Percentiles rank a stretch among this genome's conserved stretches.
Conservation (phyloP, 2,329 filamentous ascomycete genomes). For the Cadophora gregata region DNA sequence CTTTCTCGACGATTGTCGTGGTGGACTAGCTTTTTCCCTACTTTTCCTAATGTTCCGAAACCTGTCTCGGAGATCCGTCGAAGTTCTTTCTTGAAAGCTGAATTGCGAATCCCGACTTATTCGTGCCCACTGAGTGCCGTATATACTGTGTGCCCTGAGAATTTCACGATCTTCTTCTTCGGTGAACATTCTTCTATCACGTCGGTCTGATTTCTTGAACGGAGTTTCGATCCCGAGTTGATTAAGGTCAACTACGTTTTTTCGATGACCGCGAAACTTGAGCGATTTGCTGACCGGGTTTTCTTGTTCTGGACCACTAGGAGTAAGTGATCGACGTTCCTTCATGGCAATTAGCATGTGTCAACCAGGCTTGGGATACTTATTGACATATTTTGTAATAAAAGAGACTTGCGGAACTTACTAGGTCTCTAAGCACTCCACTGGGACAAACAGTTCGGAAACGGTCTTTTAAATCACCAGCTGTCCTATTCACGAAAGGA, state of each 20-base stretch:
- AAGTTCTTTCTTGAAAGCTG: slow-evolving; percentile 62
- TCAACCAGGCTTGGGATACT: slow-evolving; percentile 53
- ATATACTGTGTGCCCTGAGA: slow-evolving; percentile 61
- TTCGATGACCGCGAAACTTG: slow-evolving; percentile 55
- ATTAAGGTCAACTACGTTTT: slow-evolving; percentile 60
- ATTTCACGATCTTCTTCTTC: slow-evolving; percentile 68
- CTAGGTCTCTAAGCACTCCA: slow-evolving; percentile 50
- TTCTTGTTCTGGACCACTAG: slow-evolving; percentile 2
- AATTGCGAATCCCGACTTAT: slow-evolving; percentile 66
- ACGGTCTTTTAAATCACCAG: slow-evolving; percentile 69
- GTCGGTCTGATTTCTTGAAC: slow-evolving; percentile 66
- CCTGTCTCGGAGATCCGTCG: slow-evolving; percentile 67
- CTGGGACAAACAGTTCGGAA: slow-evolving; percentile 70
- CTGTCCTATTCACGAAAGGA: slow-evolving; percentile 63
- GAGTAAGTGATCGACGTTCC: slow-evolving; percentile 26
- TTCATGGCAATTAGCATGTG: slow-evolving; percentile 52
- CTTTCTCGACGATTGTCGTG: slow-evolving; percentile 4
- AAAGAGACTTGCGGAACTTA: slow-evolving; percentile 21
- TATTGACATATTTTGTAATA: slow-evolving; percentile 47
- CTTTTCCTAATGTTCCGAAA: slow-evolving; percentile 61
- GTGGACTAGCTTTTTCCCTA: slow-evolving; percentile 18
- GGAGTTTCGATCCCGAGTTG: slow-evolving; percentile 66
- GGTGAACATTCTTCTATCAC: slow-evolving; percentile 65
- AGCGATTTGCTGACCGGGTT: slow-evolving; percentile 5
- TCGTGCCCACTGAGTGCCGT: slow-evolving; percentile 69